A percentile compares a stretch with the other conserved stretches of the same genome.
These are phyloP conservation scores for Dissophora ornata DNA, from an alignment of 192 early-diverging fungal genomes.

Conservation along the genomic window DNA sequence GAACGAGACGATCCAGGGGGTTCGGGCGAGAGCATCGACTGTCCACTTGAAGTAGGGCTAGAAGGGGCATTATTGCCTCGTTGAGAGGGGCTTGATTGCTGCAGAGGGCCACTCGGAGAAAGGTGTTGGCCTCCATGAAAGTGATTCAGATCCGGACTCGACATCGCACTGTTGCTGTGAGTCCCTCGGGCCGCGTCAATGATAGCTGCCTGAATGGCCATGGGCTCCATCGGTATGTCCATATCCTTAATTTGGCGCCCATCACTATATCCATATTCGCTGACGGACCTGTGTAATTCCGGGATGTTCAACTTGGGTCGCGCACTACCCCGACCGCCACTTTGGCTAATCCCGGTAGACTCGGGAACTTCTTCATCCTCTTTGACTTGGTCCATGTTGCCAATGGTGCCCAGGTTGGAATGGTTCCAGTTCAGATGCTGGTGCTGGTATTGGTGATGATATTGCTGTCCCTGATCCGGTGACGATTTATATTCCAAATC, in stretches of 20 bases:
- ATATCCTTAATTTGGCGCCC: neutral
- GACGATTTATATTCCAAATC: too few species aligned
- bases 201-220: conserved; percentile 46
- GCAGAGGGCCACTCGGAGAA: too few species aligned
- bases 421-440: neutral
- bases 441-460: neutral
- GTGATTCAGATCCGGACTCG: conserved; percentile 36
- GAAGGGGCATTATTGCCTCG: neutral
- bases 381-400: conserved; percentile 21
- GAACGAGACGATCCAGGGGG: conserved; percentile 10
- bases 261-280: conserved; percentile 8
- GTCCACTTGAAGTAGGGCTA: neutral
- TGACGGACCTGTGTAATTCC: conserved; percentile 22
- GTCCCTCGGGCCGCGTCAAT: conserved; percentile 30
- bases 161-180: conserved; percentile 14
- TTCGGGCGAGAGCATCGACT: conserved; percentile 14
- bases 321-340: conserved; percentile 12
- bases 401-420: neutral
- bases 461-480: neutral
- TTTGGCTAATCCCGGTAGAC: conserved; percentile 34
- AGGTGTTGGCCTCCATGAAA: neutral
- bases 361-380: conserved; percentile 41
- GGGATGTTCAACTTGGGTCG: conserved; percentile 14
- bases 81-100: neutral
- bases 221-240: conserved; percentile 24